A percentile compares a stretch with the other conserved stretches of the same genome.
Conservation (phyloP, 768 basidiomycete species). For the Xerocomellus amylosporus region DNA sequence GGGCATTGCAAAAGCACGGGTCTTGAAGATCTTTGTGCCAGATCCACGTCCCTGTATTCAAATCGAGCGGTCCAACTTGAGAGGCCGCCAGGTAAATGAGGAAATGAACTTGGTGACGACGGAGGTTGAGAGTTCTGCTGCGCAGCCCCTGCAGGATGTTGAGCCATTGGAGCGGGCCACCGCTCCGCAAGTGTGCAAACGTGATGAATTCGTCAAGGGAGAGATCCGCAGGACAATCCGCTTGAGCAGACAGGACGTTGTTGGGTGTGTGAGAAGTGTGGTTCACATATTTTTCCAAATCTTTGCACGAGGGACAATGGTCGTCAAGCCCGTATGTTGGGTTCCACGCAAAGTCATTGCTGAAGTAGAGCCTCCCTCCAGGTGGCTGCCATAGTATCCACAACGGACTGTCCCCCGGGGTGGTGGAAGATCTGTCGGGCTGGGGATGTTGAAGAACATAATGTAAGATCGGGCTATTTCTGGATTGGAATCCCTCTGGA, state of each 20-base stretch:
- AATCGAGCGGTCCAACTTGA: slow-evolving; percentile 23
- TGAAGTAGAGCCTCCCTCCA: too few relatives aligned
- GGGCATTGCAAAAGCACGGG: background rate
- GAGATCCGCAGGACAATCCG: background rate
- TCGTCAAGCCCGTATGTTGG: too few relatives aligned
- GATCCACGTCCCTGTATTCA: background rate
- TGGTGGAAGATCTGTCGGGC: too few relatives aligned
- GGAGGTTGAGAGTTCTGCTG: background rate
- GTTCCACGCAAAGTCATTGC: too few relatives aligned
- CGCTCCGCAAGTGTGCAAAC: background rate
- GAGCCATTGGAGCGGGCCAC: background rate
- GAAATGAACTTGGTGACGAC: background rate
- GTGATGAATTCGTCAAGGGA: background rate
- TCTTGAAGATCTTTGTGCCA: background rate
- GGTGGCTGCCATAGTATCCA: too few relatives aligned
- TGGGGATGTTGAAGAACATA: background rate
- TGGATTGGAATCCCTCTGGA: background rate
- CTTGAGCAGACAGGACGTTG: background rate
- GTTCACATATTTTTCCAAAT: too few relatives aligned
- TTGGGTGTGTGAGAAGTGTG: background rate
- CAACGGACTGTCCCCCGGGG: too few relatives aligned
- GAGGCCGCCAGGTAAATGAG: background rate
- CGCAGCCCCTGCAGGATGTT: background rate
- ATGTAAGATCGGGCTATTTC: background rate
- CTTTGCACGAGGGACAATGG: too few relatives aligned